phyloP scores from a whole-genome alignment of 805 yeast species.

The Candida gorgasii region DNA sequence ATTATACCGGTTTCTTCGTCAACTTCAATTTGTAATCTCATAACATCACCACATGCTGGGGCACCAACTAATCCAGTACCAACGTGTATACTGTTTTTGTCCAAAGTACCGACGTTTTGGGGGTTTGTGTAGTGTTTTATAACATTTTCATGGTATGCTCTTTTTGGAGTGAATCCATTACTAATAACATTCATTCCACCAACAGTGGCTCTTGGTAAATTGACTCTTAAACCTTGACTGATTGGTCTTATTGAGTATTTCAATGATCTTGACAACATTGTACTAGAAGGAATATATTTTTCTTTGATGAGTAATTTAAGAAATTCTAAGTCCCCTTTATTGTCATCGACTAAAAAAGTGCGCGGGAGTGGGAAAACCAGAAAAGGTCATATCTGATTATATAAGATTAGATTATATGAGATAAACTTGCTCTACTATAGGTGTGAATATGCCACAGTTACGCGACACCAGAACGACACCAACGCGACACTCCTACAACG shows the following conservation, averaged over 20 bases:
- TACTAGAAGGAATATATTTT: neutral
- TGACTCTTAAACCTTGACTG: slow-evolving; percentile 10
- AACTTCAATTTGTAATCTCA: slow-evolving; percentile 95
- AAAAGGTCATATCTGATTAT: slow-evolving; percentile 3
- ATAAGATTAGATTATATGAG: neutral
- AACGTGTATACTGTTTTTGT: slow-evolving; percentile 71
- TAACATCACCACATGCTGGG: slow-evolving; percentile 99
- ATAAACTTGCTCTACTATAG: neutral
- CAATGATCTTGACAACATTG: slow-evolving; percentile 29
- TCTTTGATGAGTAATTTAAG: slow-evolving; percentile 3
- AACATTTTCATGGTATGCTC: slow-evolving; percentile 85
- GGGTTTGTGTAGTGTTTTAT: slow-evolving; percentile 97
- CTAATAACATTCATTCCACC: neutral
- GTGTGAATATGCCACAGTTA: too few species aligned
- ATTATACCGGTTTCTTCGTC: slow-evolving; percentile 88
- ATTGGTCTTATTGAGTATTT: slow-evolving; percentile 4
- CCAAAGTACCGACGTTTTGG: slow-evolving; percentile 91
- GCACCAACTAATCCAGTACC: slow-evolving; percentile 99
- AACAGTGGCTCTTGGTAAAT: slow-evolving; percentile 8
- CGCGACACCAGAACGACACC: too few species aligned
- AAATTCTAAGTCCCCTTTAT: neutral
- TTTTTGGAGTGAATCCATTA: slow-evolving; percentile 9
- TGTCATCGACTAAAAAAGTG: neutral
- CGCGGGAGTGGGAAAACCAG: neutral
- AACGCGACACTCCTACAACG: too few species aligned